phyloP scores from a whole-genome alignment of 2,329 filamentous ascomycete species.

The Clonostachys rhizophaga region DNA sequence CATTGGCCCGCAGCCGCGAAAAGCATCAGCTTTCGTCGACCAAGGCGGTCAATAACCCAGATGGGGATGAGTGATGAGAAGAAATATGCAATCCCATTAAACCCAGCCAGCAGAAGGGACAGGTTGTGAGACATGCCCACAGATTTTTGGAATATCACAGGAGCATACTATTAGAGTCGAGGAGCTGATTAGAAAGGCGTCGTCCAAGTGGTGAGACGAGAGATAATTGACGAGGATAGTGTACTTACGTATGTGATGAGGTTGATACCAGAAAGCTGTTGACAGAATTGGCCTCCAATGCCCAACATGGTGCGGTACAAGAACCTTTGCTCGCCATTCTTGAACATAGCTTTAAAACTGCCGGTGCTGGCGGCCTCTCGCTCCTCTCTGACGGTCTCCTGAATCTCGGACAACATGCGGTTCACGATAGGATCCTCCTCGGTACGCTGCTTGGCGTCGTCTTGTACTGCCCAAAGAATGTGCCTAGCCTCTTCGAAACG shows the following conservation, averaged over 20 bases:
- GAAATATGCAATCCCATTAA: conserved; percentile 42
- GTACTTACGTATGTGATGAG: background rate
- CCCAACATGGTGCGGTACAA: conserved; percentile 19
- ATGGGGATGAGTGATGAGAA: conserved; percentile 35
- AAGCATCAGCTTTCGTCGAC: conserved; percentile 20
- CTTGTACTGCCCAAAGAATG: conserved; percentile 10
- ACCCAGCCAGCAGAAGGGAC: conserved; percentile 45
- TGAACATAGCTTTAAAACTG: conserved; percentile 11
- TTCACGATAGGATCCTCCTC: background rate
- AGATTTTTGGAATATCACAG: conserved; percentile 35
- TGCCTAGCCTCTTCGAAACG: conserved; percentile 15
- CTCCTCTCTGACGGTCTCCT: conserved; percentile 17
- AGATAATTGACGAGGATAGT: background rate
- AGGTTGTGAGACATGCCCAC: conserved; percentile 34
- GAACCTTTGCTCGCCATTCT: conserved; percentile 6
- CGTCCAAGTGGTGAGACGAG: background rate
- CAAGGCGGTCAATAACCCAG: conserved; percentile 39
- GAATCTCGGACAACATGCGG: conserved; percentile 1
- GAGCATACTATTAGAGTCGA: conserved; percentile 1
- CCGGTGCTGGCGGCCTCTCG: conserved; percentile 10
- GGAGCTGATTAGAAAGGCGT: background rate
- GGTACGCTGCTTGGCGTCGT: background rate
- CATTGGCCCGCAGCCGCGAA: conserved; percentile 26
- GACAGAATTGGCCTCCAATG: conserved; percentile 29
- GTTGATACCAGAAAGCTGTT: conserved; percentile 11